A percentile compares a stretch with the other conserved stretches of the same genome.
These are phyloP conservation scores for Cymbidium sinense DNA, from an alignment of 106 monocot genomes.

Conservation along the genomic window DNA sequence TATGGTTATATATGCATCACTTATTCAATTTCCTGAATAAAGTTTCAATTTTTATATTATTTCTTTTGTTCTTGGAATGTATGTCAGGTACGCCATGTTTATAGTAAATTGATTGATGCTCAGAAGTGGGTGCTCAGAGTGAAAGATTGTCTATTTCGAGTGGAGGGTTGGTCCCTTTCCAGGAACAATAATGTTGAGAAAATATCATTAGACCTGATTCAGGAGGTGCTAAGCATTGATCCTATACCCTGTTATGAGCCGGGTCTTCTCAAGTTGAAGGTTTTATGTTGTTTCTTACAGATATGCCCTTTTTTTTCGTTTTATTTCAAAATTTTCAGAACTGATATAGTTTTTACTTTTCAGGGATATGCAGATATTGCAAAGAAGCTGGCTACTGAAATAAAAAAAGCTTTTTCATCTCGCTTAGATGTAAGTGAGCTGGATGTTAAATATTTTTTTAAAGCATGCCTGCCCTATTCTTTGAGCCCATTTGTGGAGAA, in stretches of 20 bases:
- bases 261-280: conserved; percentile 50
- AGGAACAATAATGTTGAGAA: conserved; percentile 18
- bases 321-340: not conserved
- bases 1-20: conserved; percentile 21
- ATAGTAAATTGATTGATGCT: conserved; percentile 39
- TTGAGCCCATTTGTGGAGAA: not conserved
- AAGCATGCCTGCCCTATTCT: not conserved
- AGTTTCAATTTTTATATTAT: not conserved
- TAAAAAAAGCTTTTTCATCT: conserved; percentile 42
- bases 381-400: conserved; percentile 35
- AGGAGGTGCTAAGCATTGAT: conserved; percentile 40
- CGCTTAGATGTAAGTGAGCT: conserved; percentile 24
- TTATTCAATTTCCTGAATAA: not conserved
- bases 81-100: conserved; percentile 61
- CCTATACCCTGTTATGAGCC: conserved; percentile 48
- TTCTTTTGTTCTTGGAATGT: conserved; percentile 8
- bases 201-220: conserved; percentile 36
- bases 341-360: conserved; percentile 12
- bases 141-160: conserved; percentile 30
- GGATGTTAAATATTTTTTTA: not conserved
- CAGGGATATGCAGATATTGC: conserved; percentile 55
- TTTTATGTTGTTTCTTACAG: not conserved
- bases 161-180: conserved; percentile 18
- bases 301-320: not conserved
- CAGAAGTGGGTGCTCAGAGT: conserved; percentile 48